Conservation (phyloP, 1,284 basidiomycete genomes). For the Sphaerobolus stellatus region DNA sequence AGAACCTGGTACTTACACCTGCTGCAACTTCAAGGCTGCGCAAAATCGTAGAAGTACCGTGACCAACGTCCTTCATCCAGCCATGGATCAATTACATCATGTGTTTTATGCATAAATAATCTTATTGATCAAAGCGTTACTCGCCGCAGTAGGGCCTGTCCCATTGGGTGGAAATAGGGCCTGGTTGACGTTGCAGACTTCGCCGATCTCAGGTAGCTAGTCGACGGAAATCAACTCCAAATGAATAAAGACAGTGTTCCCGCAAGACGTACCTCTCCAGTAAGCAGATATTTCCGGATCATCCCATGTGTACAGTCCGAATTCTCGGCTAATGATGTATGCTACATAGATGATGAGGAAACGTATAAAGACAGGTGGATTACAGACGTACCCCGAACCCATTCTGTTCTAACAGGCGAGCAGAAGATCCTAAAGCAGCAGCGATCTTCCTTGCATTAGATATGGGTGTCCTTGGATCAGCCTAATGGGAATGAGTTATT, state of each 20-base stretch:
- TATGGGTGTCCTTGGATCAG: conserved; percentile 22
- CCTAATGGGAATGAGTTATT: conserved; percentile 4
- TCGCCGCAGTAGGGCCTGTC: too few species aligned
- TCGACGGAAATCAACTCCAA: too few species aligned
- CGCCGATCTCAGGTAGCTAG: not conserved
- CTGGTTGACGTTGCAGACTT: not conserved
- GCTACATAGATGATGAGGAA: too few species aligned
- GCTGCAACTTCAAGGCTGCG: too few species aligned
- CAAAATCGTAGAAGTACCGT: too few species aligned
- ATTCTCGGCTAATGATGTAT: not conserved
- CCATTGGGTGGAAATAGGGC: not conserved
- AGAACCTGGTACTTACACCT: too few species aligned
- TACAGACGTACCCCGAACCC: conserved; percentile 22
- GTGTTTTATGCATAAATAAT: too few species aligned
- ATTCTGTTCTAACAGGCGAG: conserved; percentile 19
- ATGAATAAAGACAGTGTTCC: too few species aligned
- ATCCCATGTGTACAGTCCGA: not conserved
- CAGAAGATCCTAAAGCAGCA: conserved; percentile 15
- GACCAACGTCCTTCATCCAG: too few species aligned
- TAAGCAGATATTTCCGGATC: not conserved
- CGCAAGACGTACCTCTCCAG: not conserved
- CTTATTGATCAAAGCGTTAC: too few species aligned
- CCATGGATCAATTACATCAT: too few species aligned
- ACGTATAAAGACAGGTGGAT: too few species aligned
- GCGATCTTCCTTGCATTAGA: conserved; percentile 17